Percentiles rank a stretch among this genome's conserved stretches.
phyloP scores from a whole-genome alignment of 2,329 filamentous ascomycete species.

The Mariannaea elegans region DNA sequence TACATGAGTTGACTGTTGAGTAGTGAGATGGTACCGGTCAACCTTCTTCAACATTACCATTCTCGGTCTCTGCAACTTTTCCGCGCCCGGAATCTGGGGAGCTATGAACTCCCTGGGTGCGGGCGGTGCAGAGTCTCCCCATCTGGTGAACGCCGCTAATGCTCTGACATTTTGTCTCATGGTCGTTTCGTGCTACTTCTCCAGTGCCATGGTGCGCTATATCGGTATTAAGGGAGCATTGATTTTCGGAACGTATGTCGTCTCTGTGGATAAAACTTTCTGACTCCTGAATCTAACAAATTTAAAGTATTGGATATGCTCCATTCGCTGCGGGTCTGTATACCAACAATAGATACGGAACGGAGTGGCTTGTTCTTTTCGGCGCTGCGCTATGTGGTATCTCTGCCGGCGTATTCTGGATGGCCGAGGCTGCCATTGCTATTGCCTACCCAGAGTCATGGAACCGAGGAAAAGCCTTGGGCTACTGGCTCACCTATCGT shows the following conservation, averaged over 20 bases:
- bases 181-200: slow-evolving; percentile 75
- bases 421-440: slow-evolving; percentile 77
- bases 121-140: slow-evolving; percentile 70
- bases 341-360: slow-evolving; percentile 75
- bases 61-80: slow-evolving; percentile 75
- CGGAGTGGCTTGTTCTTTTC: slow-evolving; percentile 73
- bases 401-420: slow-evolving; percentile 79
- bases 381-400: slow-evolving; percentile 76
- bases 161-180: slow-evolving; percentile 77
- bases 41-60: slow-evolving; percentile 79
- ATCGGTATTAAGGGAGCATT: slow-evolving; percentile 77
- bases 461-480: slow-evolving; percentile 71
- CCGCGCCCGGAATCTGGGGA: slow-evolving; percentile 76
- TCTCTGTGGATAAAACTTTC: neutral
- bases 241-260: slow-evolving; percentile 71
- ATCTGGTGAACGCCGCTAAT: slow-evolving; percentile 76
- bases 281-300: slow-evolving; percentile 3
- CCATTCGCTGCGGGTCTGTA: slow-evolving; percentile 77
- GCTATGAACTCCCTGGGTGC: slow-evolving; percentile 79
- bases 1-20: neutral
- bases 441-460: slow-evolving; percentile 76
- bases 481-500: slow-evolving; percentile 70
- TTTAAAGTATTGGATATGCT: slow-evolving; percentile 67
- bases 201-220: slow-evolving; percentile 69
- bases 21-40: slow-evolving; percentile 74